Evolutionary conservation across 768 basidiomycete species (phyloP).

Genomic region (Strobilomyces confusus): DNA sequence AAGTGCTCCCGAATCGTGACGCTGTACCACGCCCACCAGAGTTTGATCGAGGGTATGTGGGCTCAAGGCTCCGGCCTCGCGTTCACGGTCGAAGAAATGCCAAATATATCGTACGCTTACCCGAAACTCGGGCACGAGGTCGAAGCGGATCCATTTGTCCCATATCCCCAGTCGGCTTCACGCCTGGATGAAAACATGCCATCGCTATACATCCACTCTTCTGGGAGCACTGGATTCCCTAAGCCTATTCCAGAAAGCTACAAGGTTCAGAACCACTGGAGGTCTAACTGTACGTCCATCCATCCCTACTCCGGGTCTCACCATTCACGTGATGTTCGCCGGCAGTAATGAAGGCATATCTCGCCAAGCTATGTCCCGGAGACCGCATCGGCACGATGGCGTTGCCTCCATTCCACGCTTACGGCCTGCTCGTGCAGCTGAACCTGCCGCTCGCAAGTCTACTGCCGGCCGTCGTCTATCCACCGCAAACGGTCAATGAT

Average conservation of each 20-base stretch:
- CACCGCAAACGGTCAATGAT: constrained; percentile 18
- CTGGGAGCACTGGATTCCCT: constrained; percentile 44
- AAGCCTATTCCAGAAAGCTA: constrained; percentile 38
- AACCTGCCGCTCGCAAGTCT: constrained; percentile 28
- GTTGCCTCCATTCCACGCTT: constrained; percentile 38
- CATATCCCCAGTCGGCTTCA: constrained; percentile 3
- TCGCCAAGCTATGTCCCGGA: background rate
- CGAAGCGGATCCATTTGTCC: constrained; percentile 9
- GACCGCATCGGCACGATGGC: constrained; percentile 25
- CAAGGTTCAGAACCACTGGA: constrained; percentile 11
- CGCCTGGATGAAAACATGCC: constrained; percentile 7
- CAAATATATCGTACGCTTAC: constrained; percentile 26
- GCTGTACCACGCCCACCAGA: constrained; percentile 5
- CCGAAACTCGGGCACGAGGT: constrained; percentile 32
- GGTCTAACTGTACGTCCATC: background rate
- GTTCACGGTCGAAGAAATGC: constrained; percentile 12
- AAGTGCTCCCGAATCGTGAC: constrained; percentile 19
- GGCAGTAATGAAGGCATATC: background rate
- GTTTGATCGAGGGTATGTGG: constrained; percentile 9
- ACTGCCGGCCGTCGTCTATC: constrained; percentile 28
- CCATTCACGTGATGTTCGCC: too few relatives aligned
- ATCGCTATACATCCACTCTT: constrained; percentile 18
- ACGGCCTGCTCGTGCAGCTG: constrained; percentile 33
- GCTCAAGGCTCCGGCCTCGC: background rate
- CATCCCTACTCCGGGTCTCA: too few relatives aligned